Percentiles rank a stretch among this genome's conserved stretches.
Evolutionary conservation across 179 eudicot species (phyloP).

Genomic region (Amaranthus tricolor): DNA sequence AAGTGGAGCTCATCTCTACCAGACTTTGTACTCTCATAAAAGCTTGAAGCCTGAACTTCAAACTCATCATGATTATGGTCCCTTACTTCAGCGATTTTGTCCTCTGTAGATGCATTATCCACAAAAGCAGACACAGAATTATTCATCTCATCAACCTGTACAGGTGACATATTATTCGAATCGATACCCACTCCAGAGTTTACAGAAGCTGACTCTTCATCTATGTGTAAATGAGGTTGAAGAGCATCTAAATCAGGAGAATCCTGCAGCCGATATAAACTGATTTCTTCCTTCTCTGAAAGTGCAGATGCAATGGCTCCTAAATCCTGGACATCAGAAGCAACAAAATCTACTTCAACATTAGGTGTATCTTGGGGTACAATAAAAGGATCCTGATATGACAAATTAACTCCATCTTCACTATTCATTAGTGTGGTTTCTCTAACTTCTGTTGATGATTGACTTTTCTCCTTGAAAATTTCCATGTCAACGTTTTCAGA

Average conservation of each 20-base stretch:
- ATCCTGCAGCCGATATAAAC: constrained; percentile 23
- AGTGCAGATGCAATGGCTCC: constrained; percentile 25
- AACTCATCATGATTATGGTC: constrained; percentile 26
- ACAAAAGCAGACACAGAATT: constrained; percentile 29
- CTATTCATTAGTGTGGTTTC: constrained; percentile 22
- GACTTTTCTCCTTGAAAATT: constrained; percentile 19
- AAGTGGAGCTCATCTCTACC: constrained; percentile 56
- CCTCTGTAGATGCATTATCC: constrained; percentile 20
- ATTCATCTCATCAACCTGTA: constrained; percentile 19
- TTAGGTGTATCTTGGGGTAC: constrained; percentile 31
- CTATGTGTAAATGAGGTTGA: constrained; percentile 15
- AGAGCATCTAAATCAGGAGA: constrained; percentile 5
- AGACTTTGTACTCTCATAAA: constrained; percentile 22
- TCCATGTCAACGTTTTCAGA: constrained; percentile 23
- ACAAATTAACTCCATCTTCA: constrained; percentile 19
- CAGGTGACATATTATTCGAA: constrained; percentile 25
- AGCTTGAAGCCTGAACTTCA: constrained; percentile 25
- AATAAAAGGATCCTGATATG: constrained; percentile 26
- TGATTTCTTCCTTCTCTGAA: constrained; percentile 30
- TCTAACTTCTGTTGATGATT: constrained; percentile 21
- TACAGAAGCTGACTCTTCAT: constrained; percentile 26
- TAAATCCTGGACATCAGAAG: constrained; percentile 27
- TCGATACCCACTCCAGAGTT: constrained; percentile 29
- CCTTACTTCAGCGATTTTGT: constrained; percentile 20
- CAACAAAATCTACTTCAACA: constrained; percentile 21